Conservation (phyloP, 2,329 filamentous ascomycete species). For the Cyclaneusma minus region DNA sequence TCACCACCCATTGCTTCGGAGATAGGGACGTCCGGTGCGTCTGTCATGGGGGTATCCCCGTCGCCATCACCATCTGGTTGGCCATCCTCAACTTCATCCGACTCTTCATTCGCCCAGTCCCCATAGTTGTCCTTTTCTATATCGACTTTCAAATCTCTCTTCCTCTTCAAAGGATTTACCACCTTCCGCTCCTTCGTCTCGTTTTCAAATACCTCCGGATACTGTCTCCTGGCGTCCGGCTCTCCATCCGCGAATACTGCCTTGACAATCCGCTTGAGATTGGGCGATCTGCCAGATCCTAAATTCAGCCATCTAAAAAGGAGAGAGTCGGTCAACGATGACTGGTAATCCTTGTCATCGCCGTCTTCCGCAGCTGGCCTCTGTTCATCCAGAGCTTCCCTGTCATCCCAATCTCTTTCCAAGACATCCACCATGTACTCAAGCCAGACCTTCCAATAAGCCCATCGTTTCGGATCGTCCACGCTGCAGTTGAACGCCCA, state of each 20-base stretch:
- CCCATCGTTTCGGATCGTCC: slow-evolving; percentile 59
- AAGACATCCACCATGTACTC: slow-evolving; percentile 65
- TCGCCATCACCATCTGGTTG: background rate
- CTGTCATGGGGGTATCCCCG: too few species aligned
- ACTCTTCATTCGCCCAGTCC: slow-evolving; percentile 22
- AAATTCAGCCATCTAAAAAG: slow-evolving; percentile 40
- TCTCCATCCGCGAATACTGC: slow-evolving; percentile 54
- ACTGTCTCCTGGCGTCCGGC: slow-evolving; percentile 34
- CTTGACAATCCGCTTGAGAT: slow-evolving; percentile 36
- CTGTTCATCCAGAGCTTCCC: slow-evolving; percentile 31
- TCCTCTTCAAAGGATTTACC: slow-evolving; percentile 31
- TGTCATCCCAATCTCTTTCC: slow-evolving; percentile 51
- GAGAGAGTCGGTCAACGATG: slow-evolving; percentile 35
- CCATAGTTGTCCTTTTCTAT: slow-evolving; percentile 44
- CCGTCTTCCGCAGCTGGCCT: slow-evolving; percentile 14
- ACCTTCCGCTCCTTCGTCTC: slow-evolving; percentile 37
- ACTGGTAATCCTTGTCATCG: slow-evolving; percentile 12
- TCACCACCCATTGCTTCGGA: slow-evolving; percentile 5
- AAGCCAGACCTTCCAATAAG: slow-evolving; percentile 67
- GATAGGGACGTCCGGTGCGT: too few species aligned
- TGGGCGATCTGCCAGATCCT: slow-evolving; percentile 24
- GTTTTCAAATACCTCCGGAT: slow-evolving; percentile 50
- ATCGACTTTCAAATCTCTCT: slow-evolving; percentile 31
- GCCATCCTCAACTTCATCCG: slow-evolving; percentile 2
- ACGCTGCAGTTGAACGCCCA: slow-evolving; percentile 91